Evolutionary conservation across 139 green algal genomes (phyloP).

Genomic region (Bryopsis sp.): DNA sequence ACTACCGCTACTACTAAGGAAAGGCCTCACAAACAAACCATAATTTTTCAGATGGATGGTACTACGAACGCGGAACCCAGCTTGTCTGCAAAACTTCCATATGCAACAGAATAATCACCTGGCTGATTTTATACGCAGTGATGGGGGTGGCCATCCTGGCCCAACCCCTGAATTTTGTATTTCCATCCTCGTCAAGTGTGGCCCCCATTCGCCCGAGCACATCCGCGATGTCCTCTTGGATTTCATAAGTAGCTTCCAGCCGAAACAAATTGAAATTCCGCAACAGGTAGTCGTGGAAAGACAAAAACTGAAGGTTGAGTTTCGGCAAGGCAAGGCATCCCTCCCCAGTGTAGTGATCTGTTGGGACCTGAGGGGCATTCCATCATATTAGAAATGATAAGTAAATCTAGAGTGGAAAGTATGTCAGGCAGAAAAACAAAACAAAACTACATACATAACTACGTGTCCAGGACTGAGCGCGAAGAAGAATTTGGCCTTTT

Average conservation of each 20-base stretch:
- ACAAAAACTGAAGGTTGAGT: conserved; percentile 99
- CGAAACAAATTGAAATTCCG: conserved; percentile 96
- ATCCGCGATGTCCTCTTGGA: conserved; percentile 88
- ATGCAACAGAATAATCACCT: no score
- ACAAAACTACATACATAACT: no score
- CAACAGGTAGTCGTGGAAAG: conserved; percentile 90
- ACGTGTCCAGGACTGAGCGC: no score
- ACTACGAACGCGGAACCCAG: no score
- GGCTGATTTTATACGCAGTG: conserved; percentile 44
- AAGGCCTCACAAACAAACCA: no score
- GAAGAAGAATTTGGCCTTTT: no score
- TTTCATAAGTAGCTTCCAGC: conserved; percentile 94
- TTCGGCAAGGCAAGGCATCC: conserved; percentile 83
- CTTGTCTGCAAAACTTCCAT: no score
- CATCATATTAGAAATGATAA: neutral
- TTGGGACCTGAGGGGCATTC: neutral
- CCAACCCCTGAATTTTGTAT: conserved; percentile 74
- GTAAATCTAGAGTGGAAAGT: no score
- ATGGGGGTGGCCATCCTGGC: conserved; percentile 82
- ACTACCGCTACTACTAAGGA: no score
- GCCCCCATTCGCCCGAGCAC: conserved; percentile 59
- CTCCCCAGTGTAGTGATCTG: conserved; percentile 40
- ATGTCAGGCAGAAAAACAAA: no score
- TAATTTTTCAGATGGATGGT: no score
- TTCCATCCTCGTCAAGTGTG: conserved; percentile 40